Base-by-base conservation (phyloP, 2,329 filamentous ascomycete species). In the Fusarium penzigii region DNA sequence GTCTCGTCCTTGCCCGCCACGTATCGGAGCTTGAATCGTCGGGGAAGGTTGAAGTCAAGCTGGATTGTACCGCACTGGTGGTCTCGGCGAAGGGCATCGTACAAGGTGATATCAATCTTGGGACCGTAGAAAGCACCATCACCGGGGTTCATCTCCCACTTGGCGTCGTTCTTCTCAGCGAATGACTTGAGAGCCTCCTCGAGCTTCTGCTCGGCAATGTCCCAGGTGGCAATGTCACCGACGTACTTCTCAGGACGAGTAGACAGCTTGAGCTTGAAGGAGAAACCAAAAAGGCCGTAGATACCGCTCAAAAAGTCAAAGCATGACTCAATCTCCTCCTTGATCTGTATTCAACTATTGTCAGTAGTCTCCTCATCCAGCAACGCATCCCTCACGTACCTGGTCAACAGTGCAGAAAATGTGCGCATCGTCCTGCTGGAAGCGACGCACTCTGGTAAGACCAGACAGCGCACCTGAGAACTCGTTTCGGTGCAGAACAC, bases 81-180 rank as follows among this genome's bases (percentile, higher is more conserved):
- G 49, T 73, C 90, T 70, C 92, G 84, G 72, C 86, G 85, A 61
- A 97, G 78, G 42, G 90, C 90, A 73, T 97, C 93, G 46, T 86
- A 87, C 67, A 99, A 92, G 56, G 90, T 95, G 68, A 99, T 94
- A 66, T 99, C 94, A 64, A 97, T 96, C 83, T 99, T 99, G 46
- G 94, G 94, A 2, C 94, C 94, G 72, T 99, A 99, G 76, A 97
- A 99, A 48, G 94, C 94, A 68, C 94, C 94, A 65, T 99, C 94
- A 51, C 93, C 94, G 54, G 91, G 88, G 73, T 97, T 96, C 46
- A 96, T 79, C 71, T 90, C 88, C 94, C 94, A 99, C 58, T 85
- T 78, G 34, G 85, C 81, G 54, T 87, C 83, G 36, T 72, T 72
- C 51, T 72, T 71, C 17, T 74, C 75, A 51, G 84, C 81, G 72